phyloP scores from a whole-genome alignment of 305 asterid species.

The Fraxinus latifolia region DNA sequence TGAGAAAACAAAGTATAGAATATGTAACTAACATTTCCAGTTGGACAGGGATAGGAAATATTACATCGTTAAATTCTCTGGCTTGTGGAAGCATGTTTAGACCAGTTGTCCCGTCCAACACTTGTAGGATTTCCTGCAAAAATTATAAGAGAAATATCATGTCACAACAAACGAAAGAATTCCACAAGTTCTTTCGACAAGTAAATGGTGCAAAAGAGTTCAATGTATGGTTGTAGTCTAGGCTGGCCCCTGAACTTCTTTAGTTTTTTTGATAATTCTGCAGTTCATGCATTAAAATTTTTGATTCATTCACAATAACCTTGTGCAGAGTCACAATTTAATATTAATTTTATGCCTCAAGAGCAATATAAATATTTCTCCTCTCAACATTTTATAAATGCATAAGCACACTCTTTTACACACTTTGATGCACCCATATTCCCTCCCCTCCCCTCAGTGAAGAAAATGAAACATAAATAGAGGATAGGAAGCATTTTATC shows the following conservation, averaged over 20 bases:
- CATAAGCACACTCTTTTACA: background rate
- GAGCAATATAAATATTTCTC: background rate
- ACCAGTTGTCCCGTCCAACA: slow-evolving; percentile 94
- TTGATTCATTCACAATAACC: background rate
- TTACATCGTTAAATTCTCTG: slow-evolving; percentile 92
- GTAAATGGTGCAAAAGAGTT: background rate
- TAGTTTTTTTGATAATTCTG: background rate
- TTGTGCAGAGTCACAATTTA: background rate
- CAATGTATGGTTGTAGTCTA: background rate
- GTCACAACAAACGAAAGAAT: background rate
- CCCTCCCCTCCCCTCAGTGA: background rate
- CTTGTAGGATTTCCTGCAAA: slow-evolving; percentile 84
- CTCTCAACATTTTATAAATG: background rate
- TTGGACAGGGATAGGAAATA: slow-evolving; percentile 11
- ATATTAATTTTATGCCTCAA: background rate
- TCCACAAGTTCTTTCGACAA: background rate
- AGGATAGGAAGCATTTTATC: background rate
- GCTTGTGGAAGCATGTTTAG: slow-evolving; percentile 98
- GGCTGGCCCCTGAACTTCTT: background rate
- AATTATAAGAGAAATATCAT: background rate
- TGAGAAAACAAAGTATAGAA: background rate
- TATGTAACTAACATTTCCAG: background rate
- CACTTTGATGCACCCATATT: background rate
- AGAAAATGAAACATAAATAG: background rate
- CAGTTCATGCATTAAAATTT: background rate